Base-by-base conservation (phyloP, 306 rosid species). In the Acacia melanoxylon region DNA sequence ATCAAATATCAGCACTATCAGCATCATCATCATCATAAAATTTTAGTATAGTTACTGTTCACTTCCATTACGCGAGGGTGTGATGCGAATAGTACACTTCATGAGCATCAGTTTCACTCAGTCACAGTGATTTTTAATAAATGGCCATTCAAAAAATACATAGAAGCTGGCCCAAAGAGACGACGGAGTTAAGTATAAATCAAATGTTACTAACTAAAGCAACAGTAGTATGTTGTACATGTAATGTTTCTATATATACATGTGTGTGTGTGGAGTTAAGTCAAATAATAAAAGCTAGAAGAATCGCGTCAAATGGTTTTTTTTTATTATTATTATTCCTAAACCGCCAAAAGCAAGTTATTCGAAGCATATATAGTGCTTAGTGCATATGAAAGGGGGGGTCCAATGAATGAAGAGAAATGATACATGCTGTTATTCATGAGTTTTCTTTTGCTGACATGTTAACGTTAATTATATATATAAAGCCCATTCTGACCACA, bases 1-100 rank as follows among this genome's bases (percentile, higher is more conserved):
- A 22, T n/a, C 46, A 27, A 77, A 59, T 58, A 45, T 61, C 78
- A 69, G 82, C 85, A 77, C 74, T 71, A 71, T 72, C 54, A 42
- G 52, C 52, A 41, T 68, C 24, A 9, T 67, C 29, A 35, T 68
- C 69, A 63, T 63, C 15, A 24, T 59, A 22, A 15, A 51, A 51
- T 16, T 51, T 52, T 52, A 17, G 8, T 19, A 1, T 24, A 14
- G 15, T 48, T 9, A 8, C 11, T 56, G 63, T n/a, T 56, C 63
- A 56, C 14, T 56, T 9, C 27, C 27, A 7, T 2, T 56, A 3
- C 1, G 58, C 8, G 58, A 5, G 58, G 19, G 58, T 37, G 41
- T 37, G 46, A 44, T 44, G 13, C 3, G 16, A 46, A 3, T 10
- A 58, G 8, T 22, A 58, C 22, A 61, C 67, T 25, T 61, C 5